These are phyloP conservation scores for Cladosporium sp. DNA, from an alignment of 2,329 filamentous ascomycete genomes.

Conservation along the genomic window DNA sequence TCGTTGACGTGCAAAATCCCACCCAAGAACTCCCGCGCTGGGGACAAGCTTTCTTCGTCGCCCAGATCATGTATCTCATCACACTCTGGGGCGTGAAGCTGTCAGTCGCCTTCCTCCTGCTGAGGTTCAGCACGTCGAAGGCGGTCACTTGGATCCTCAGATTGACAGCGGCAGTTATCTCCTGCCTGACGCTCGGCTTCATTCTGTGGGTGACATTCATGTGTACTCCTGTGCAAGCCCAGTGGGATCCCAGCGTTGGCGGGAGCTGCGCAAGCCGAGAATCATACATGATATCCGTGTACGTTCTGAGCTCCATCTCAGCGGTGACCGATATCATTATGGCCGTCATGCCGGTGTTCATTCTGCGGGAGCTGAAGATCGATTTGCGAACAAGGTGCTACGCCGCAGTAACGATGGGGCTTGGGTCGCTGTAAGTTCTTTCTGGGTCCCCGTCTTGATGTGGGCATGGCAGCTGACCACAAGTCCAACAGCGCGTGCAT, in stretches of 20 bases:
- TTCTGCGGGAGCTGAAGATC: not conserved
- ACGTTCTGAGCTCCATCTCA: not conserved
- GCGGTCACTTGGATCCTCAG: not conserved
- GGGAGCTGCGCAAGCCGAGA: not conserved
- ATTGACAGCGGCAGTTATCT: not conserved
- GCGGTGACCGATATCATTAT: slow-evolving; percentile 7
- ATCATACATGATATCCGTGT: slow-evolving; percentile 3
- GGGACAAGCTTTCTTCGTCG: slow-evolving; percentile 7
- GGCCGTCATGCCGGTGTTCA: slow-evolving; percentile 1
- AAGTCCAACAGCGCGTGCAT: not conserved
- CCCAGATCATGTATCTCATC: slow-evolving; percentile 10
- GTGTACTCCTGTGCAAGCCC: not conserved
- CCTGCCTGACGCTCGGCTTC: not conserved
- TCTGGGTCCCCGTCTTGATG: not conserved
- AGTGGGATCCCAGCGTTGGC: slow-evolving; percentile 6
- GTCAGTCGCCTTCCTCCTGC: not conserved
- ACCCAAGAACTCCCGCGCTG: not conserved
- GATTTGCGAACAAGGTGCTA: not conserved
- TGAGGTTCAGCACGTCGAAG: not conserved
- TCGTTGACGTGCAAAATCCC: not conserved
- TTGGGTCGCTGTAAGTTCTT: slow-evolving; percentile 5
- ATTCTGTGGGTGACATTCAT: not conserved
- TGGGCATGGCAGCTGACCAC: not conserved
- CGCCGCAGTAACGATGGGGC: not conserved
- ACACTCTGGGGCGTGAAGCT: not conserved